phyloP scores from a whole-genome alignment of 2,329 filamentous ascomycete species.

The Alternaria arborescens region DNA sequence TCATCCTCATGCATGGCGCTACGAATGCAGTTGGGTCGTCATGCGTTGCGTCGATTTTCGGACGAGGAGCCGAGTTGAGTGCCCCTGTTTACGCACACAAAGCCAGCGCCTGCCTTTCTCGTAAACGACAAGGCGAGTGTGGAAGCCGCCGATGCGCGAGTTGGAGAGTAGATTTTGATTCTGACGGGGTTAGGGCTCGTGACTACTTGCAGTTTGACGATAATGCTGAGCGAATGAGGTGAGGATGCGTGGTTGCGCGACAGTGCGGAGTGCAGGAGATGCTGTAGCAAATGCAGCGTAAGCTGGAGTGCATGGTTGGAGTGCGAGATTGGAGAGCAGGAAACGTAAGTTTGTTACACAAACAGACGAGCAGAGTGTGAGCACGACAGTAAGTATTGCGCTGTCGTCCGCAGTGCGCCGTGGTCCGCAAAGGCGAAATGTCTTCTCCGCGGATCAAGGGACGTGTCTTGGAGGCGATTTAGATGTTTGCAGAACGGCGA shows the following conservation, averaged over 20 bases:
- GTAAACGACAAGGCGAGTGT: not conserved
- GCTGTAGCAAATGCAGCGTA: not conserved
- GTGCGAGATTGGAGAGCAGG: not conserved
- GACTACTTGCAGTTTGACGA: conserved; percentile 12
- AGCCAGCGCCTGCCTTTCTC: not conserved
- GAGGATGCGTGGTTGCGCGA: conserved; percentile 16
- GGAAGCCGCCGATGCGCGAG: conserved; percentile 21
- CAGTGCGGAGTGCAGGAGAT: conserved; percentile 22
- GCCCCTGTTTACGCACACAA: not conserved
- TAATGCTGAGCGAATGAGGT: conserved; percentile 4
- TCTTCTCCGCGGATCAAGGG: not conserved
- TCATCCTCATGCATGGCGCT: conserved; percentile 22
- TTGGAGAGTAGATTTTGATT: not conserved
- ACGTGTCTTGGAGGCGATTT: not conserved
- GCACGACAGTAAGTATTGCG: not conserved
- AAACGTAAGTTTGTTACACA: conserved; percentile 4
- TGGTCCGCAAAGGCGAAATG: not conserved
- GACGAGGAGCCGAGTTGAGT: conserved; percentile 2
- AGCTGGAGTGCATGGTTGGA: not conserved
- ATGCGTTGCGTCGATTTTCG: conserved; percentile 4
- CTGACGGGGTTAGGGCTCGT: conserved; percentile 8
- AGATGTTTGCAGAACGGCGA: not conserved
- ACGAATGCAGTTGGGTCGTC: conserved; percentile 2
- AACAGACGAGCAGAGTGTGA: not conserved
- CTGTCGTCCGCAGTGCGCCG: not conserved